Evolutionary conservation across 805 yeast genomes (phyloP), one percentile per base, ranked within the genome.

Genomic region (Wickerhamiella australiensis): DNA sequence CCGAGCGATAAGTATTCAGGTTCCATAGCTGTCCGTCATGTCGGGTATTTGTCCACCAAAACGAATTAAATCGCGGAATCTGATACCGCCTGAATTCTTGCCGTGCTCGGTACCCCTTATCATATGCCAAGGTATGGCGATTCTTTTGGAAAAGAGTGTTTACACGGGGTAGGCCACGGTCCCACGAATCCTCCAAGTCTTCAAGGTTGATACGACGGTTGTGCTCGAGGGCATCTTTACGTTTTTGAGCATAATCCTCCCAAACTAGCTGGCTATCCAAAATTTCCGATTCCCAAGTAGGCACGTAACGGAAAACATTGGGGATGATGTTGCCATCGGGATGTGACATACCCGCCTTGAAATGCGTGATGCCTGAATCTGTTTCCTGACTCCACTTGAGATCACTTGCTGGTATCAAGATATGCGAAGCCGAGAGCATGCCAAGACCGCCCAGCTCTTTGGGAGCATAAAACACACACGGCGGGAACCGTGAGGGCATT

Each of bases 401-500:
- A 64, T 92, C 98, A 5, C 95, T 81, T 0, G 94, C 83, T 0
- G 98, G 98, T 56, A 92, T 92, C 54, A 92, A 70, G 46, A 92
- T 85, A 63, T 92, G 98, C 12, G 96, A 85, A 0, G 97, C 97
- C 71, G 95, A 85, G 22, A 92, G 69, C 98, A 92, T 92, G 22
- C 98, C 99, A 41, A 92, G 68, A 41, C 99, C 99, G 46, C 99
- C 98, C 2, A 92, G 68, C 63, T 92, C 99, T 57, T 88, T 90
- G 0, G 98, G 98, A 0, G 98, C 87, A 62, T 92, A 92, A 60
- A 92, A 92, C 0, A 92, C 98, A 2, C 96, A 96, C 0, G 98
- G 99, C 2, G 99, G 99, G 67, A 92, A 92, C 50, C 99, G 73
- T 0, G 96, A 80, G 0, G 99, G 99, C 99, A 92, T 92, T 65